Evolutionary conservation across 352 stramenopile species (phyloP).

Genomic region (Phytophthora citricola): DNA sequence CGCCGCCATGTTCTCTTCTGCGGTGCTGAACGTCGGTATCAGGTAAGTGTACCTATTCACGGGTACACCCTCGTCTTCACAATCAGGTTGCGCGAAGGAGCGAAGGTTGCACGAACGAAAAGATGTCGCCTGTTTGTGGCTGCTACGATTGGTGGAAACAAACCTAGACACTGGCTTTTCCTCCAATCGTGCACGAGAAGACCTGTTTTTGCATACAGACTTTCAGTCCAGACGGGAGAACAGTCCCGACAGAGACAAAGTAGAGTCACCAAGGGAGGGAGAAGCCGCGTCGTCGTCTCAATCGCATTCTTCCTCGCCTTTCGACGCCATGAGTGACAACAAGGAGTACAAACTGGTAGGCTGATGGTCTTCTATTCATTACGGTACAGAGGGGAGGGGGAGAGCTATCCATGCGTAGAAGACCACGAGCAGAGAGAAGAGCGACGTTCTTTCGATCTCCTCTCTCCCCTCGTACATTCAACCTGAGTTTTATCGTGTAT

Average conservation of each 20-base stretch:
- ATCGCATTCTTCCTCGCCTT: conserved; percentile 20
- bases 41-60: conserved; percentile 11
- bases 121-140: conserved; percentile 16
- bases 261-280: conserved; percentile 28
- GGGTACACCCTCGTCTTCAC: conserved; percentile 10
- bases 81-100: conserved; percentile 1
- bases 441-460: not conserved
- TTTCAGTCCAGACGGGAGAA: conserved; percentile 44
- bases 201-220: conserved; percentile 28
- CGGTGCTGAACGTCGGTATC: conserved; percentile 4
- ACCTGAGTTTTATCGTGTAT: conserved; percentile 12
- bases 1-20: conserved; percentile 22
- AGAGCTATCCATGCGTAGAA: not conserved
- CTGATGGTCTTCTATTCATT: not conserved
- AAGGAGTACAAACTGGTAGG: conserved; percentile 88
- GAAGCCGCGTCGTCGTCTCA: conserved; percentile 19
- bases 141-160: conserved; percentile 39
- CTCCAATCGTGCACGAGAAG: conserved; percentile 19
- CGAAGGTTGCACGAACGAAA: conserved; percentile 23
- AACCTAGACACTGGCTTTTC: conserved; percentile 17
- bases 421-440: not conserved
- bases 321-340: conserved; percentile 63
- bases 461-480: conserved; percentile 5
- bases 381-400: not conserved
- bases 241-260: conserved; percentile 22